These are phyloP conservation scores for Wickerhamiella qilinensis DNA, from an alignment of 805 yeast species.

Conservation along the genomic window DNA sequence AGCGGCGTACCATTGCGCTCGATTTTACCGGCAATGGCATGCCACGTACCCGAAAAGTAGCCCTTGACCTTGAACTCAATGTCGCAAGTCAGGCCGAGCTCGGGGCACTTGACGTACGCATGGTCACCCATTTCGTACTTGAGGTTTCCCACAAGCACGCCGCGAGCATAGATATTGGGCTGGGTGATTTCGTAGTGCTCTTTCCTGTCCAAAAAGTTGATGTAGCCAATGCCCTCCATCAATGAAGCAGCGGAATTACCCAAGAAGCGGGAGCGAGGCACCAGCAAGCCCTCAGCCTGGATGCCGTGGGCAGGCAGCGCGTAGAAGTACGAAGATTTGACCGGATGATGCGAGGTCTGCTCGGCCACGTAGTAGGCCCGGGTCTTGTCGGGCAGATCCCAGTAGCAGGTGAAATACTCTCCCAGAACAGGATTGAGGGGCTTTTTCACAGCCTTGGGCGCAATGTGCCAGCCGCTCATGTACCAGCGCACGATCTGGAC, in stretches of 20 bases:
- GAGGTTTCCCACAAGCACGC: constrained; percentile 79
- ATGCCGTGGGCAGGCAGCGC: constrained; percentile 66
- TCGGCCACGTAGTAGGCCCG: constrained; percentile 78
- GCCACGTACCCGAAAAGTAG: constrained; percentile 80
- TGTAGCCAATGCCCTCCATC: constrained; percentile 79
- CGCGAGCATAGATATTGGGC: constrained; percentile 91
- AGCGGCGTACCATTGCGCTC: constrained; percentile 39
- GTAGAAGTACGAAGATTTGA: constrained; percentile 85
- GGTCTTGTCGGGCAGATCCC: constrained; percentile 64
- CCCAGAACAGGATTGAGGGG: constrained; percentile 93
- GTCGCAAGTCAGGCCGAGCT: constrained; percentile 46
- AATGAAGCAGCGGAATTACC: constrained; percentile 96
- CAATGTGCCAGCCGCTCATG: constrained; percentile 92
- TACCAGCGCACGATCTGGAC: constrained; percentile 72
- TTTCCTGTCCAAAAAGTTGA: constrained; percentile 46
- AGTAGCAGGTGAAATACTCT: constrained; percentile 76
- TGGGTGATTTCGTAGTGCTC: constrained; percentile 79
- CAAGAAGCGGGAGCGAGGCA: constrained; percentile 75
- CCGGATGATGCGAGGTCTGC: constrained; percentile 98
- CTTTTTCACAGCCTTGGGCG: constrained; percentile 95
- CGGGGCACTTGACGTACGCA: constrained; percentile 53
- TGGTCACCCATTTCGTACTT: constrained; percentile 88
- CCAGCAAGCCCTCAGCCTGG: constrained; percentile 73
- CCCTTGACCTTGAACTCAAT: constrained; percentile 94
- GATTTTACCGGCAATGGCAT: constrained; percentile 66